Conservation (phyloP, 1,139 yeast species). For the Magnusiomyces suaveolens region DNA sequence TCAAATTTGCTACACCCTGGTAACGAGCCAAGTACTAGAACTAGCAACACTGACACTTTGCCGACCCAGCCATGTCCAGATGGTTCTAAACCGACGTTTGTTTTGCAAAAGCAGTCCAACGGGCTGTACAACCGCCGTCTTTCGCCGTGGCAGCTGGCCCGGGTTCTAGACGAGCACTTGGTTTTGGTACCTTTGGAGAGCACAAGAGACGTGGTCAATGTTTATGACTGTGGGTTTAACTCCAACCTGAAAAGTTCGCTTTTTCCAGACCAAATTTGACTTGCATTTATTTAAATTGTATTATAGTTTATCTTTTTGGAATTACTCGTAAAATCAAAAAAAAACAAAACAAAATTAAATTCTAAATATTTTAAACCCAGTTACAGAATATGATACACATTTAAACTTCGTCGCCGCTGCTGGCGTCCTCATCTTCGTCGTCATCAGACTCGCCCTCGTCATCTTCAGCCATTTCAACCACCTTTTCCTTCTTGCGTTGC, state of each 20-base stretch:
- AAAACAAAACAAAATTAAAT: not conserved
- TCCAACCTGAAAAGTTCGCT: constrained; percentile 38
- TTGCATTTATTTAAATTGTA: not conserved
- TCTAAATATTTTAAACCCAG: not conserved
- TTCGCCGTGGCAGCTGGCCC: constrained; percentile 21
- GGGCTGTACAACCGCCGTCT: constrained; percentile 26
- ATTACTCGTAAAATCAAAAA: too few species aligned
- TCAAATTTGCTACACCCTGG: not conserved
- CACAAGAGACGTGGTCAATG: constrained; percentile 46
- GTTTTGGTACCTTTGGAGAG: constrained; percentile 31
- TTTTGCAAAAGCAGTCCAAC: constrained; percentile 24
- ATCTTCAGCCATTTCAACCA: constrained; percentile 52
- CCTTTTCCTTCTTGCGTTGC: constrained; percentile 40
- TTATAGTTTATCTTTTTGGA: too few species aligned
- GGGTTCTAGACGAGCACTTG: constrained; percentile 18
- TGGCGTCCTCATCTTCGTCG: constrained; percentile 25
- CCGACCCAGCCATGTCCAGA: not conserved
- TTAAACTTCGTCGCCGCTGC: constrained; percentile 5
- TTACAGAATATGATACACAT: too few species aligned
- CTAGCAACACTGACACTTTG: not conserved
- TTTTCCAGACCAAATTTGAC: constrained; percentile 13
- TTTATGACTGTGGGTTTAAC: constrained; percentile 60
- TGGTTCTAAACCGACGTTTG: constrained; percentile 19
- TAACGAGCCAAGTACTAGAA: not conserved
- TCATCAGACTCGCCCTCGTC: constrained; percentile 44